These are phyloP conservation scores for Brassica balearica DNA, from an alignment of 441 rosid species.

Conservation along the genomic window DNA sequence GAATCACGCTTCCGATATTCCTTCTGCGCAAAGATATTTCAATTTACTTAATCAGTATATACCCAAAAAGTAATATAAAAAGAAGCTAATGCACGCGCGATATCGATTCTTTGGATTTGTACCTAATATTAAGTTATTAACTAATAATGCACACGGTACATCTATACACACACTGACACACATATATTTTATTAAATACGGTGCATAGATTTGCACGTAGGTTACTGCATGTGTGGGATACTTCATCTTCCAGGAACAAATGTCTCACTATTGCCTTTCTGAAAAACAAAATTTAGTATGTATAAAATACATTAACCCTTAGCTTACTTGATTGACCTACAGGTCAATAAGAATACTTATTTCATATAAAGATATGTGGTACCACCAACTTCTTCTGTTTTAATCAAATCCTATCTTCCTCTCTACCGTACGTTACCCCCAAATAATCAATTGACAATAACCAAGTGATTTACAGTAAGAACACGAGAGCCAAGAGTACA, in stretches of 20 bases:
- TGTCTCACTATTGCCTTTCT: constrained; percentile 34
- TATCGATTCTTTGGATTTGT: constrained; percentile 13
- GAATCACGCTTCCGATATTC: constrained; percentile 50
- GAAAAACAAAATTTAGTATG: constrained; percentile 18
- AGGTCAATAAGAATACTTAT: constrained; percentile 22
- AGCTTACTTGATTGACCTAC: constrained; percentile 33
- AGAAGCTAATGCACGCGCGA: constrained; percentile 37
- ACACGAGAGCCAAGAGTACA: not conserved
- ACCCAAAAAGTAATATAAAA: constrained; percentile 32
- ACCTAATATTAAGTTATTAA: not conserved
- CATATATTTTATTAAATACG: constrained; percentile 9
- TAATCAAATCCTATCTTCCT: constrained; percentile 39
- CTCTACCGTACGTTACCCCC: constrained; percentile 42
- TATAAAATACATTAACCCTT: constrained; percentile 29
- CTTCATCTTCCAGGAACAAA: constrained; percentile 45
- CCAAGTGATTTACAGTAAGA: not conserved
- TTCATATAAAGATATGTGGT: constrained; percentile 30
- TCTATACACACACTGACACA: constrained; percentile 18
- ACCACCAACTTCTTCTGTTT: constrained; percentile 39
- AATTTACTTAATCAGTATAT: constrained; percentile 13
- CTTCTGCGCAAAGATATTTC: constrained; percentile 43
- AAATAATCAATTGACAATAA: not conserved
- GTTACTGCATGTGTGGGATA: constrained; percentile 45
- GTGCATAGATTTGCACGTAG: constrained; percentile 43
- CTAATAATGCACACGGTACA: constrained; percentile 9